Percentiles rank a stretch among this genome's conserved stretches.
Conservation (phyloP, 257 asterid genomes). For the Phtheirospermum japonicum region DNA sequence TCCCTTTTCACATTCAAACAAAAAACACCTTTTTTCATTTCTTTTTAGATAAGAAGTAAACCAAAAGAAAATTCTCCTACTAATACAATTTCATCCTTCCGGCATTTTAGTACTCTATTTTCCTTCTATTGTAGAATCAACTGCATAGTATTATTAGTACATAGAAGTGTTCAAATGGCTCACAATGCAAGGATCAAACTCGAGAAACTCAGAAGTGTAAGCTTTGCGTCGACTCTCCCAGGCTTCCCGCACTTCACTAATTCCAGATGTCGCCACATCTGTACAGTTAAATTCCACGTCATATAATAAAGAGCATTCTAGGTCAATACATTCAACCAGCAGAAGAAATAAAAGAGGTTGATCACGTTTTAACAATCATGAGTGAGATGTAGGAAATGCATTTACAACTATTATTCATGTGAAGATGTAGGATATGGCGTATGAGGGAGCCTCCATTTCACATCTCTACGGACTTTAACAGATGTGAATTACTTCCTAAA, state of each 20-base stretch:
- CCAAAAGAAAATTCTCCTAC: constrained; percentile 1
- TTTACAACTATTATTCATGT: neutral
- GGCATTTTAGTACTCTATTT: neutral
- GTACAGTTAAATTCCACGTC: constrained; percentile 23
- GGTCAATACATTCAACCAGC: constrained; percentile 12
- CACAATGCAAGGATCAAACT: constrained; percentile 87
- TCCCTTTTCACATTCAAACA: constrained; percentile 12
- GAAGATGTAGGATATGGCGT: neutral
- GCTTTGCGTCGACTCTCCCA: constrained; percentile 96
- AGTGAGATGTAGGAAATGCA: neutral
- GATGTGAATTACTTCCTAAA: neutral
- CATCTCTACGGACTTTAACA: no score
- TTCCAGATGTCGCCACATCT: constrained; percentile 77
- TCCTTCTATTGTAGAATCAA: no score
- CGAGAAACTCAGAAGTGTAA: constrained; percentile 80
- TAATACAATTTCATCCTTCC: neutral
- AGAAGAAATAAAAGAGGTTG: neutral
- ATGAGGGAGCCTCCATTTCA: no score
- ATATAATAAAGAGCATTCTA: neutral
- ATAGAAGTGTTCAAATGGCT: constrained; percentile 33
- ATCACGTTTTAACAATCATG: neutral
- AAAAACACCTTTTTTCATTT: neutral
- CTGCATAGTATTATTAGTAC: constrained; percentile 18
- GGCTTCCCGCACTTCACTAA: constrained; percentile 73
- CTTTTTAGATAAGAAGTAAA: constrained; percentile 6